Evolutionary conservation across 176 grass and related monocot species (phyloP).

Genomic region (Triticum timopheevii): DNA sequence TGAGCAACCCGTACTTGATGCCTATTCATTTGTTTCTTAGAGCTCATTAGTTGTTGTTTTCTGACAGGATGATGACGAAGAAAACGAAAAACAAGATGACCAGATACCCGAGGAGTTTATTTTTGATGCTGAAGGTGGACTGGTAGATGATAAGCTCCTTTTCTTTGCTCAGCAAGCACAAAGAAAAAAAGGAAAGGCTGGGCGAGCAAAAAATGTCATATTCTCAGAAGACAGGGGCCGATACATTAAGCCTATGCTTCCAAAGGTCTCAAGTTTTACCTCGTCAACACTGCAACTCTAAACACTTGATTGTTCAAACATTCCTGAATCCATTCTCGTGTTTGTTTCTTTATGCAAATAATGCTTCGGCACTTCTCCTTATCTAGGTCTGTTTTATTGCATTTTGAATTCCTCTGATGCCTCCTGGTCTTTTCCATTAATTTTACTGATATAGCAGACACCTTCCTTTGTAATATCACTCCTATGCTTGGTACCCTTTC

Average conservation of each 20-base stretch:
- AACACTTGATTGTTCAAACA: slow-evolving; percentile 1
- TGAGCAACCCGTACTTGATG: slow-evolving; percentile 11
- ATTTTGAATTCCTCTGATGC: slow-evolving; percentile 14
- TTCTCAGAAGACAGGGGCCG: slow-evolving; percentile 97
- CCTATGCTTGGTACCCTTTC: slow-evolving; percentile 15
- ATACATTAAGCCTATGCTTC: slow-evolving; percentile 96
- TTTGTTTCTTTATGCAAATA: not conserved
- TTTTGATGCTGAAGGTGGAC: slow-evolving; percentile 95
- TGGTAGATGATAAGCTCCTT: slow-evolving; percentile 93
- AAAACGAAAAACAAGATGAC: slow-evolving; percentile 89
- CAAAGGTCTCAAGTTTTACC: slow-evolving; percentile 64
- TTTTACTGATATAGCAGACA: slow-evolving; percentile 4
- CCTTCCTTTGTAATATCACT: slow-evolving; percentile 1
- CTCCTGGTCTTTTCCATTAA: not conserved
- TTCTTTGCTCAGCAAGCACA: slow-evolving; percentile 99
- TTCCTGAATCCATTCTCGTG: not conserved
- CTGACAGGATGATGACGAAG: slow-evolving; percentile 77
- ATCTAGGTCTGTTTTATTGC: not conserved
- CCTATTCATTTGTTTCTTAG: slow-evolving; percentile 28
- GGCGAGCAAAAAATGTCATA: slow-evolving; percentile 96
- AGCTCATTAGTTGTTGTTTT: slow-evolving; percentile 17
- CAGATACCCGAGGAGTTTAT: slow-evolving; percentile 98
- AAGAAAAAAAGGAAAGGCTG: slow-evolving; percentile 85
- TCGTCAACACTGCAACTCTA: not conserved
- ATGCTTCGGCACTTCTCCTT: not conserved